Evolutionary conservation across 2,329 filamentous ascomycete genomes (phyloP), one percentile per base, ranked within the genome.

Genomic region (Cercospora zeina): DNA sequence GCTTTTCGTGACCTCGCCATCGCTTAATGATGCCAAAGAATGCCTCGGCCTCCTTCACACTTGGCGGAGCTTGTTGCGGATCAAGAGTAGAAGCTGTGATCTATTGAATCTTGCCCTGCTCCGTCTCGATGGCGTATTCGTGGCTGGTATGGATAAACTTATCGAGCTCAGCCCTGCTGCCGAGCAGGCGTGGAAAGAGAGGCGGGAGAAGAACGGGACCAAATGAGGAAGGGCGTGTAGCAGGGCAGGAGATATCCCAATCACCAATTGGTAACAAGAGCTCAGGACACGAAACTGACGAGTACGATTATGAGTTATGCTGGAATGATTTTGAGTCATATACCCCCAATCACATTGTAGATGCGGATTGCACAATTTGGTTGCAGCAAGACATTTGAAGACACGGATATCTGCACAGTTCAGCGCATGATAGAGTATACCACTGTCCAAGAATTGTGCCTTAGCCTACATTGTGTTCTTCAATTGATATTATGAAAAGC

Each of bases 61-160:
- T 1, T 74, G 73, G 73, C 64, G 72, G 4, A 68, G 70, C 16
- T 54, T 74, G 16, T 63, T 74, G 19, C 63, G 71, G 5, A 68
- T 73, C 56, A 74, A 74, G 63, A 71, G 70, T 49, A 62, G 72
- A 21, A 74, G 72, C 62, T 73, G 72, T 56, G 72, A 75, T 64
- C 49, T 74, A n/a, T 58, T 75, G 10, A 74, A 72, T 56, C 54
- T 74, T 24, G 73, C 72, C 2, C 60, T 74, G 42, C 61, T 74
- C 24, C 63, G 70, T 30, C 60, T 75, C 7, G 72, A 74, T 58
- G 71, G 69, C 1, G 68, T 73, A 2, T 73, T 69, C 34, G 72
- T 73, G 6, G 66, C 67, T 8, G 72, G 71, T 0, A 62, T 73
- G 63, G 71, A 73, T 19, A 59, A 62, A 16, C 24, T 73, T 51